These are phyloP conservation scores for Podaxis sp. DNA, from an alignment of 768 basidiomycete genomes.

Conservation along the genomic window DNA sequence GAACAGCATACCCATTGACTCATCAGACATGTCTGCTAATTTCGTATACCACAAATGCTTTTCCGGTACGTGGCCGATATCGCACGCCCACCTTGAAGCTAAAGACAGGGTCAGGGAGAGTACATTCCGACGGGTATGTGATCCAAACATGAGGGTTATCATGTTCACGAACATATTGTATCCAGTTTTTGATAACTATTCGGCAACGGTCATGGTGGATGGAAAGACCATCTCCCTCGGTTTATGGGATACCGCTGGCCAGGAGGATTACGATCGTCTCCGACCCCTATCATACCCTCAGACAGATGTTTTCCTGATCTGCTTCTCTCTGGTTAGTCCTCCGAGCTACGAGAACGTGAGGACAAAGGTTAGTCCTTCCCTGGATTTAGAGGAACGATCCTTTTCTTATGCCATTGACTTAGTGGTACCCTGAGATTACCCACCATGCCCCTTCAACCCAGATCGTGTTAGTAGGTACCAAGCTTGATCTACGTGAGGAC, in stretches of 20 bases:
- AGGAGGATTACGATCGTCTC: slow-evolving; percentile 98
- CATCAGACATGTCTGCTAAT: slow-evolving; percentile 94
- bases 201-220: slow-evolving; percentile 98
- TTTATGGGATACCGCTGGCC: slow-evolving; percentile 99
- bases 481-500: slow-evolving; percentile 96
- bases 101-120: slow-evolving; percentile 63
- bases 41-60: slow-evolving; percentile 98
- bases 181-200: slow-evolving; percentile 98
- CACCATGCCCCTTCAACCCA: slow-evolving; percentile 96
- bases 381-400: not conserved
- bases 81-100: slow-evolving; percentile 11
- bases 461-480: slow-evolving; percentile 93
- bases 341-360: slow-evolving; percentile 98
- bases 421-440: slow-evolving; percentile 97
- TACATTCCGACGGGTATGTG: slow-evolving; percentile 88
- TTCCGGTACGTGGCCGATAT: slow-evolving; percentile 61
- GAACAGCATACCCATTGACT: slow-evolving; percentile 16
- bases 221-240: slow-evolving; percentile 98
- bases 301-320: slow-evolving; percentile 98
- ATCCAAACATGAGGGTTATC: slow-evolving; percentile 2
- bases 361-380: slow-evolving; percentile 69
- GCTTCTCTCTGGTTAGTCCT: slow-evolving; percentile 97
- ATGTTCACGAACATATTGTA: not conserved
- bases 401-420: slow-evolving; percentile 15
- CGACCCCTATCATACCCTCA: slow-evolving; percentile 98